Evolutionary conservation across 2,329 filamentous ascomycete genomes (phyloP), one percentile per base, ranked within the genome.

Genomic region (Podosphaera aphanis): DNA sequence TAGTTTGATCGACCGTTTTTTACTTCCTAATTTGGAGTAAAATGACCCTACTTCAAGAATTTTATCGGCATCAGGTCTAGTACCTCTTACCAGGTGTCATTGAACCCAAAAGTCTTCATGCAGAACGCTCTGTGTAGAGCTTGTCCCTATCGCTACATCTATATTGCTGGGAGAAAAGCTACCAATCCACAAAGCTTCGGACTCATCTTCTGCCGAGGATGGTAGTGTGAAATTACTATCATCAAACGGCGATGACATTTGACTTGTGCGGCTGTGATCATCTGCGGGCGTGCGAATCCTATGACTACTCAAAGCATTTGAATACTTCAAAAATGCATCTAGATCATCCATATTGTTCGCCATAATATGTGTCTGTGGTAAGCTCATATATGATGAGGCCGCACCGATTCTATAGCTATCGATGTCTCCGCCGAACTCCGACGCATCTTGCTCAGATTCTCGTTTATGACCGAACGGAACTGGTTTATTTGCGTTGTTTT

Each of bases 301-400:
- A 29, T 55, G 47, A 21, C 51, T 52, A 15, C 45, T 38, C 38
- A 48, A 54, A 8, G 44, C 42, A 18, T 47, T 52, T 7, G 50
- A 43, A 13, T 51, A 47, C 53, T 70, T 69, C 53, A 69, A 66
- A 55, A 74, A 72, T 47, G 68, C 68, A 48, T 72, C 67, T 51
- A 72, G 68, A 53, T 73, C 71, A 43, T 62, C 64, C 42, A 73
- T 54, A 48, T 61, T 62, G 45, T 61, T 58, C 43, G 66, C 61
- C 31, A 71, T 52, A 52, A 65, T 62, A 44, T 62, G 59, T 41
- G 56, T 60, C 41, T 69, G 66, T 27, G 69, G 61, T 27, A 73
- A 58, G 21, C 62, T 61, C 33, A 70, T 56, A 50, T 64, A 67
- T 48, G 63, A 69, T 52, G 65, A 67, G 46, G 67, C 60, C 18